These are phyloP conservation scores for Incumbomyces lentus DNA, from an alignment of 2,329 filamentous ascomycete species.

Conservation along the genomic window DNA sequence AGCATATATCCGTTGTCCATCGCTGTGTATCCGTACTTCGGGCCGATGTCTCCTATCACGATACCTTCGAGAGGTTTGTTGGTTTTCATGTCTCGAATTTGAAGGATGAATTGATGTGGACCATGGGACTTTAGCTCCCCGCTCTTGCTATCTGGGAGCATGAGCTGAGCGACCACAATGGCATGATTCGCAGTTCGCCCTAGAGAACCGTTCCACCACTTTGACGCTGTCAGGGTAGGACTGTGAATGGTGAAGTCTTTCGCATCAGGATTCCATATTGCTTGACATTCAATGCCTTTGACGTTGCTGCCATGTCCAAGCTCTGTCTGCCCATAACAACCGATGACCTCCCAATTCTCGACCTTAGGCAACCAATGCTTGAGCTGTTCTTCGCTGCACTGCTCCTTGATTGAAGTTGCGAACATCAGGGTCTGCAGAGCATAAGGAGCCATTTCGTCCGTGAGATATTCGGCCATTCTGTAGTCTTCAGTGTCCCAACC, in stretches of 20 bases:
- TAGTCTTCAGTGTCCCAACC: slow-evolving; percentile 42
- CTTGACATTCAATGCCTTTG: slow-evolving; percentile 39
- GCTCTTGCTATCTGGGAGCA: slow-evolving; percentile 30
- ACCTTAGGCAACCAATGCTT: slow-evolving; percentile 42
- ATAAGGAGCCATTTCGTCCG: slow-evolving; percentile 45
- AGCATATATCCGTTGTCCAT: slow-evolving; percentile 48
- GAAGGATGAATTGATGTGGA: slow-evolving; percentile 43
- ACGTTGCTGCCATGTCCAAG: slow-evolving; percentile 46
- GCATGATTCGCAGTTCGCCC: slow-evolving; percentile 46
- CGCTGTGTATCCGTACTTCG: slow-evolving; percentile 44
- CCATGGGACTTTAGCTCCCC: slow-evolving; percentile 35
- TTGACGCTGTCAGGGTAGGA: slow-evolving; percentile 42
- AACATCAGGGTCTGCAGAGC: slow-evolving; percentile 43
- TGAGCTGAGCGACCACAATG: slow-evolving; percentile 43
- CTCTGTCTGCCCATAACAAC: slow-evolving; percentile 43
- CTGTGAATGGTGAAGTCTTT: slow-evolving; percentile 43
- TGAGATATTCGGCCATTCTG: slow-evolving; percentile 42
- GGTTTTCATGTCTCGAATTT: slow-evolving; percentile 40
- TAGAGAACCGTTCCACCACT: slow-evolving; percentile 47
- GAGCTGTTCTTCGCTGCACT: slow-evolving; percentile 38
- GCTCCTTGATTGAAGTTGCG: slow-evolving; percentile 41
- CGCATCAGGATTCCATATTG: slow-evolving; percentile 35
- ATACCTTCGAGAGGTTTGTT: slow-evolving; percentile 39
- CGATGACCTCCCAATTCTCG: slow-evolving; percentile 40
- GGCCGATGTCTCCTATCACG: slow-evolving; percentile 44